Conservation (phyloP, 2,329 filamentous ascomycete species). For the Arthrobotrys iridis region DNA sequence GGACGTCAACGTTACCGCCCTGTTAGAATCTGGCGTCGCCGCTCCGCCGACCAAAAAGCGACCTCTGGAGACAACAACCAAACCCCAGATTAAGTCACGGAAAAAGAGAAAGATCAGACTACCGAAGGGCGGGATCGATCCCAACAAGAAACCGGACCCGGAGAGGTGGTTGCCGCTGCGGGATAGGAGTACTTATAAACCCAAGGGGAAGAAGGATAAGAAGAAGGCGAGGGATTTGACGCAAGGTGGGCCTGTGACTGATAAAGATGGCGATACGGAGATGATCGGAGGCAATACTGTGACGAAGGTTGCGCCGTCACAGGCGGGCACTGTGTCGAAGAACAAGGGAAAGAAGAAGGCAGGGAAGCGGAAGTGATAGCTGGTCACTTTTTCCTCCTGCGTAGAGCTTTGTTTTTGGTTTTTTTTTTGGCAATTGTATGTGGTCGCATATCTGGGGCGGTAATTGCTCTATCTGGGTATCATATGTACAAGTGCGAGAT, state of each 20-base stretch:
- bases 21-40: slow-evolving; percentile 75
- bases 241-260: slow-evolving; percentile 83
- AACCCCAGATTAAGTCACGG: slow-evolving; percentile 65
- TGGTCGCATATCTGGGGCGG: slow-evolving; percentile 27
- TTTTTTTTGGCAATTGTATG: slow-evolving; percentile 5
- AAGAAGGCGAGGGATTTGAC: slow-evolving; percentile 80
- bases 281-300: slow-evolving; percentile 54
- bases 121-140: slow-evolving; percentile 75
- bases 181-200: slow-evolving; percentile 86
- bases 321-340: slow-evolving; percentile 20
- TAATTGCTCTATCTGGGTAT: slow-evolving; percentile 48
- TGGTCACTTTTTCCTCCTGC: neutral
- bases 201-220: slow-evolving; percentile 92
- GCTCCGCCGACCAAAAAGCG: slow-evolving; percentile 67
- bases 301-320: slow-evolving; percentile 39
- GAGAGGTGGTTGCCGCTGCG: slow-evolving; percentile 93
- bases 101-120: slow-evolving; percentile 69
- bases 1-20: slow-evolving; percentile 70
- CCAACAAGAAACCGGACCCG: slow-evolving; percentile 82
- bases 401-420: neutral
- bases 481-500: slow-evolving; percentile 46
- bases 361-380: slow-evolving; percentile 44
- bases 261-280: slow-evolving; percentile 60
- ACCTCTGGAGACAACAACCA: slow-evolving; percentile 61
- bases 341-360: slow-evolving; percentile 48